Evolutionary conservation across 495 filamentous ascomycete species (phyloP), one percentile per base, ranked within the genome.

Genomic region (Aspergillus panamensis): DNA sequence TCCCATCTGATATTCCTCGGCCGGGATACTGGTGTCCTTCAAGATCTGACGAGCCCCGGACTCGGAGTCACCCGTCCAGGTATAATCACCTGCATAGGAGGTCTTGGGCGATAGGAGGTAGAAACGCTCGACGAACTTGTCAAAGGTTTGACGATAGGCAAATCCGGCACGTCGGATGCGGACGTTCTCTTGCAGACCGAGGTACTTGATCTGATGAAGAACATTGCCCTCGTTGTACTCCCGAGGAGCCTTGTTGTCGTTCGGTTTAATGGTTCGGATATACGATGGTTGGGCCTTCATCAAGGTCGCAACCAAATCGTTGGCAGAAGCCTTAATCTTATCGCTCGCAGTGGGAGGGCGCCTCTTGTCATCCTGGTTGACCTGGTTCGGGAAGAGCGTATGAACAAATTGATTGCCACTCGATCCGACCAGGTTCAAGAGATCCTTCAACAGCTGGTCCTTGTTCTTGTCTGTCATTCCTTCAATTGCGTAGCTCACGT

Each of bases 391-490:
- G 80, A 99, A 99, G 8, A 99, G 65, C 0, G 80, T 82, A 63
- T 92, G 92, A 29, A 97, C 73, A 65, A 97, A 97, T 16, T 74
- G 69, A 73, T 97, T 99, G 51, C 81, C 79, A 68, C 91, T 96
- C 63, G 83, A 83, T 51, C 86, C 88, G 63, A 95, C 88, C 40
- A 99, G 80, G 66, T 91, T 93, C 51, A 97, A 81, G 31, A 99
- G 74, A 62, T 96, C 95, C 76, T 97, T 99, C 48, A 97, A 77
- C 48, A 99, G 79, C 68, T 94, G 91, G 65, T 99, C 95, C 80
- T 97, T 99, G 80, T 97, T 99, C 80, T 97, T 99, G 67, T 99
- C 95, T 3, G 95, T 99, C 83, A 99, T 99, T 52, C 95, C 95
- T 39, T 94, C 89, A 25, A 99, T 84, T 14, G 89, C 88, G 72